phyloP scores from a whole-genome alignment of 2,329 filamentous ascomycete species.

The Monosporascus sp. region DNA sequence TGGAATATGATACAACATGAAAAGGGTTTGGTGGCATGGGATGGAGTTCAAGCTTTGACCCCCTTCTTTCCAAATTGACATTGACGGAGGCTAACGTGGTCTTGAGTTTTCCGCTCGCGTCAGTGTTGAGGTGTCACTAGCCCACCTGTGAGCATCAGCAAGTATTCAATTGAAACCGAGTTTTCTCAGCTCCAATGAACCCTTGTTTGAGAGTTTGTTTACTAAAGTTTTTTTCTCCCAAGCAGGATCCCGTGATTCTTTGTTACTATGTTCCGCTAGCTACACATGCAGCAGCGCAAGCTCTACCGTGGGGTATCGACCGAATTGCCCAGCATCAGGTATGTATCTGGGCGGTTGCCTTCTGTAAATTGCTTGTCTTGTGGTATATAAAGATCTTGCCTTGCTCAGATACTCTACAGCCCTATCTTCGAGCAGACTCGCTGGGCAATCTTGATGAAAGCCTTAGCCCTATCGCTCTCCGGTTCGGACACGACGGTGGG shows the following conservation, averaged over 20 bases:
- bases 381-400: not conserved
- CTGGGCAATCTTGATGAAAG: constrained; percentile 68
- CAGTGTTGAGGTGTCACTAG: constrained; percentile 1
- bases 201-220: not conserved
- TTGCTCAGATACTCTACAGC: constrained; percentile 13
- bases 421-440: constrained; percentile 44
- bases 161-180: not conserved
- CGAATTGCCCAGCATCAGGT: not conserved
- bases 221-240: not conserved
- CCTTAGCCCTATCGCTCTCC: constrained; percentile 63
- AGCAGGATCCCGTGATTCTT: not conserved
- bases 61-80: constrained; percentile 21
- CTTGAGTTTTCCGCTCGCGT: constrained; percentile 15
- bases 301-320: not conserved
- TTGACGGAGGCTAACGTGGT: constrained; percentile 29
- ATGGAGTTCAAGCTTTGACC: constrained; percentile 27
- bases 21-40: constrained; percentile 14
- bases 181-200: not conserved
- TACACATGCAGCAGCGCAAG: not conserved
- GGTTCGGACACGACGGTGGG: constrained; percentile 89
- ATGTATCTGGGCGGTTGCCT: not conserved
- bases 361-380: not conserved
- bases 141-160: not conserved
- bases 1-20: constrained; percentile 4
- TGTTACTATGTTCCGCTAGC: not conserved